Evolutionary conservation across 148 eudicot species (phyloP), one percentile per base, ranked within the genome.

Genomic region (Nepenthes mirabilis): DNA sequence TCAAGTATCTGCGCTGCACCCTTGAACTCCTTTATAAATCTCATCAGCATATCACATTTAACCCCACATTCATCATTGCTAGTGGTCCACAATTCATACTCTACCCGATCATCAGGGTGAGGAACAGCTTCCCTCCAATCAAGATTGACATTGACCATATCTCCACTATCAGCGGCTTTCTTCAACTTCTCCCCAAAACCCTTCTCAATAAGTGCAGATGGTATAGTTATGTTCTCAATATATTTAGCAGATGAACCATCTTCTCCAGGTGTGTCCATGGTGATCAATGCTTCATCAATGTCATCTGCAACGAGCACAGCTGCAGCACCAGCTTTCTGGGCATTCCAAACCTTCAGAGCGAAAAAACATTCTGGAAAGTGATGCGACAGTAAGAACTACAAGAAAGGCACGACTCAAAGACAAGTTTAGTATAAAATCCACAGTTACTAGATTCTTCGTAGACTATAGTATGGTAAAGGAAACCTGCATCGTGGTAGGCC

Each of bases 241-340:
- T 72, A 72, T 57, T 62, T 61, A 40, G 71, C 60, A 1, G 10
- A 55, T 14, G 71, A 56, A 10, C 54, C 58, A 33, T 67, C 68
- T 47, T 73, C 72, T 64, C 70, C 79, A 3, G 75, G 79, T 23
- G 61, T 61, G 60, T 75, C 79, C 75, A 75, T 75, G 53, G 79
- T 75, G 37, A 75, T 75, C 64, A 75, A 63, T 12, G 79, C 65
- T 48, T 75, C 79, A 40, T 47, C 58, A 36, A 56, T 57, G 68
- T 75, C 75, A 56, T 75, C 75, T 7, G 68, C 75, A 57, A 72
- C 75, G 12, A 72, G 75, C 23, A 72, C 55, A 36, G 75, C 71
- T 8, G 75, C 67, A 58, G 64, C 75, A 33, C 75, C 79, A 48
- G 61, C 71, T 2, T 62, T 70, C 65, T 75, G 79, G n/a, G 75